Evolutionary conservation across 805 yeast species (phyloP), one percentile per base, ranked within the genome.

Genomic region (Jamesozyma gamospora): DNA sequence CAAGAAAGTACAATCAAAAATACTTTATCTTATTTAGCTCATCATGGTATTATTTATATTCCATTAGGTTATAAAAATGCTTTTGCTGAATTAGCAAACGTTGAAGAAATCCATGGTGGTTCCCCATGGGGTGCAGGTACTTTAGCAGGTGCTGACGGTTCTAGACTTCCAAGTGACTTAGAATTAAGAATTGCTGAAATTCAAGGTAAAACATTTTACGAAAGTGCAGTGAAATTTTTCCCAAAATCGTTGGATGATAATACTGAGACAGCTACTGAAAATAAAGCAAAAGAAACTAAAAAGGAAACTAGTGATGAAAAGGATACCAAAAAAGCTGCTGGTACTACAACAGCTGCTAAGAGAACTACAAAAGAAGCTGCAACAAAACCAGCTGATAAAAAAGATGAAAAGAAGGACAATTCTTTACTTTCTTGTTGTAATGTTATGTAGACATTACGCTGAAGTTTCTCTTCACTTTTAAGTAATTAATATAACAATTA

Each of bases 101-200:
- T 79, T 30, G 73, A 70, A 4, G 86, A 82, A 64, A 71, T 76
- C 37, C 94, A 82, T 56, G 95, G 95, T 49, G 83, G 83, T 42
- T 76, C 88, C 18, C 75, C 95, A 35, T 86, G 88, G 87, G 95
- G 95, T 58, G 82, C 95, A 32, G 95, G 95, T 52, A 66, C 84
- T 34, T 68, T 72, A 52, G 88, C 94, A 17, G 84, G 77, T 38
- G 70, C 71, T 37, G 92, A 82, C 55, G 94, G 94, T 38, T 74
- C 83, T 6, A 75, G 94, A 67, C 65, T 66, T 50, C 82, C 88
- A 26, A 52, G 78, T 35, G 71, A 65, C 15, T 65, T 81, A 42
- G 95, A 86, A 62, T 65, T 72, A 57, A 70, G 71, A 51, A 60
- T 83, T 45, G 90, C 87, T 27, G 55, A 59, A 37, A 65, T 64